Base-by-base conservation (phyloP, 2,329 filamentous ascomycete species). In the Pestalotiopsis sp. region DNA sequence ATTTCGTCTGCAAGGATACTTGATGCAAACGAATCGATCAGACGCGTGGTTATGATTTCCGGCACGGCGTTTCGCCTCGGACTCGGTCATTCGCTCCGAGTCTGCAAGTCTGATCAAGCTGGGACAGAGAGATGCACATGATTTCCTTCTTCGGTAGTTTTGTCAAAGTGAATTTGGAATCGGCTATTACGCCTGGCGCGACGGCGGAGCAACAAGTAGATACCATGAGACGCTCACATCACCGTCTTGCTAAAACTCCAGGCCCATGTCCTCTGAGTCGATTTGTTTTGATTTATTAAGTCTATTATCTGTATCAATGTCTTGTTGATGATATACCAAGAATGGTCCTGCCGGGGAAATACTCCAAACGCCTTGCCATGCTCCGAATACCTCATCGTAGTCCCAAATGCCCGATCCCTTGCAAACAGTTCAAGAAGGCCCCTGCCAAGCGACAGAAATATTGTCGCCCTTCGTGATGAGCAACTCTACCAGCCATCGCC, bases 401-500 rank as follows among this genome's bases (percentile, higher is more conserved):
- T 23, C 38, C 27, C 25, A n/a, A 49, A 49, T n/a, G 41, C 14
- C 41, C 14, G 7, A 14, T 49, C 41, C 41, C n/a, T 14, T 49
- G n/a, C n/a, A 49, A 52, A 45, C 14, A 38, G 25, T 27, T 60
- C 57, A 27, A 60, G 23, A 57, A 38, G 5, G 13, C 58, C 25
- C 25, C 20, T n/a, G 11, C 6, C 45, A 31, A n/a, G 39, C 9
- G 13, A 57, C 3, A 23, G 23, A 57, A 23, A 31, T 20, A 14
- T 20, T 5, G 7, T 49, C 14, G 11, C 14, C 1, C 39, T 45
- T 5, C 13, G 13, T 3, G 20, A 4, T 14, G n/a, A 11, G 31
- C 38, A 27, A 5, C 9, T 59, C 57, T 70, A 70, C 90, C 90
- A 92, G 7, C 88, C 88, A 71, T 91, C 89, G 4, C 88, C 90